These are phyloP conservation scores for Cercospora canescens DNA, from an alignment of 2,329 filamentous ascomycete species.

Conservation along the genomic window DNA sequence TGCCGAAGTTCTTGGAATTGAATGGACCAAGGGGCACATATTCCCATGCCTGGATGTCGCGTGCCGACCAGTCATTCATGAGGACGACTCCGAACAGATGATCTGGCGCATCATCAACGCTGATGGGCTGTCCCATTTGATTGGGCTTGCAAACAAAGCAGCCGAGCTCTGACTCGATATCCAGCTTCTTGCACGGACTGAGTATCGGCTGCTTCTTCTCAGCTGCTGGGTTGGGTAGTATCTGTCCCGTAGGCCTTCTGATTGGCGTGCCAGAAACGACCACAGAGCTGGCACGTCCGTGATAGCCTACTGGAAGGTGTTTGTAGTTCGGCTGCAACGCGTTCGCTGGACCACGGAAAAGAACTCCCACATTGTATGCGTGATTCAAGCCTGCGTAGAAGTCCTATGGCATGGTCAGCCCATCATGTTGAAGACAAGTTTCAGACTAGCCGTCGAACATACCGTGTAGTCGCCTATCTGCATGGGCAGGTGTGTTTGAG, in stretches of 20 bases:
- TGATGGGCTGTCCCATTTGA: conserved; percentile 63
- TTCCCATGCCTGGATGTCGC: conserved; percentile 83
- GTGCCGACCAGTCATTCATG: conserved; percentile 84
- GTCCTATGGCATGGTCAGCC: conserved; percentile 54
- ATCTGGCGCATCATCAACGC: conserved; percentile 65
- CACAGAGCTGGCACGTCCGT: conserved; percentile 74
- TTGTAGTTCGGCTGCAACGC: conserved; percentile 80
- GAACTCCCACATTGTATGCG: conserved; percentile 68
- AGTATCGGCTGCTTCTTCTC: conserved; percentile 64
- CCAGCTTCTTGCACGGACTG: conserved; percentile 64
- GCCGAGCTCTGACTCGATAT: conserved; percentile 79
- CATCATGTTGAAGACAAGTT: not conserved
- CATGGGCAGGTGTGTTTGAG: conserved; percentile 71
- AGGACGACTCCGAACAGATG: conserved; percentile 77
- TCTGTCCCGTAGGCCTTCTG: conserved; percentile 73
- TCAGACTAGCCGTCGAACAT: not conserved
- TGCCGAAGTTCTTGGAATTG: conserved; percentile 81
- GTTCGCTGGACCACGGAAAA: conserved; percentile 72
- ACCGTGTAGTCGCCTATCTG: conserved; percentile 70
- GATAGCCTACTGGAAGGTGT: conserved; percentile 79
- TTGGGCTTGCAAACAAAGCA: conserved; percentile 70
- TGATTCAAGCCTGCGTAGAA: conserved; percentile 82
- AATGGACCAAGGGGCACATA: conserved; percentile 78
- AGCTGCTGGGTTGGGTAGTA: conserved; percentile 63
- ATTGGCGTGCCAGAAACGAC: conserved; percentile 74